Evolutionary conservation across 75 land plant species (phyloP).

Genomic region (Cryptomeria japonica): DNA sequence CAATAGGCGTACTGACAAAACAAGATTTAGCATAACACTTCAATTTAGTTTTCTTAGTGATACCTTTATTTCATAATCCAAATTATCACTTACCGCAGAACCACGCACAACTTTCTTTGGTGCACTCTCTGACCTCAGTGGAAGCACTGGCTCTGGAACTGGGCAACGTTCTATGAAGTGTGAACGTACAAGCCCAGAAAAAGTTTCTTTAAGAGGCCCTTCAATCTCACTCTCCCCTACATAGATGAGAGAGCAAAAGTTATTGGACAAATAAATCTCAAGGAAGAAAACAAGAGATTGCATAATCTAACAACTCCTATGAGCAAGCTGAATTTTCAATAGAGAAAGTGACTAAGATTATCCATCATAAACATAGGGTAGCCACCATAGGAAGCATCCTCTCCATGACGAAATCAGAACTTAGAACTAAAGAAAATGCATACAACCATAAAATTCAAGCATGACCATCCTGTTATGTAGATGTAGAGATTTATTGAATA

Average conservation of each 20-base stretch:
- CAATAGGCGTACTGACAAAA: background rate
- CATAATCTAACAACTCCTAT: background rate
- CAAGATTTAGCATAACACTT: background rate
- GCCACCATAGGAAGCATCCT: background rate
- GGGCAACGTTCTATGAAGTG: slow-evolving; percentile 87
- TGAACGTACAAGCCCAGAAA: slow-evolving; percentile 51
- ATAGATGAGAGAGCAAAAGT: background rate
- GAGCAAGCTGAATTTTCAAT: background rate
- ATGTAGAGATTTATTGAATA: background rate
- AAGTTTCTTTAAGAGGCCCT: slow-evolving; percentile 29
- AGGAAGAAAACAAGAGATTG: background rate
- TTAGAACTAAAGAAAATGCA: background rate
- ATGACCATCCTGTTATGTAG: background rate
- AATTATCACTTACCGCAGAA: slow-evolving; percentile 21
- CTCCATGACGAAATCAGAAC: too few species aligned
- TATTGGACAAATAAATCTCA: background rate
- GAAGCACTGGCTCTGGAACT: slow-evolving; percentile 65
- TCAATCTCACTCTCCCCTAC: slow-evolving; percentile 11
- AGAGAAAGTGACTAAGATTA: background rate
- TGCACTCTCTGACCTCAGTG: slow-evolving; percentile 34
- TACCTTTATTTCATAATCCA: background rate
- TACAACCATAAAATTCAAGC: background rate
- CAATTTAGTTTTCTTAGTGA: background rate
- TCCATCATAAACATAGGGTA: background rate
- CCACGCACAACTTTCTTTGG: slow-evolving; percentile 41